Evolutionary conservation across 2,329 filamentous ascomycete genomes (phyloP), one percentile per base, ranked within the genome.

Genomic region (Leptographium radiaticola): DNA sequence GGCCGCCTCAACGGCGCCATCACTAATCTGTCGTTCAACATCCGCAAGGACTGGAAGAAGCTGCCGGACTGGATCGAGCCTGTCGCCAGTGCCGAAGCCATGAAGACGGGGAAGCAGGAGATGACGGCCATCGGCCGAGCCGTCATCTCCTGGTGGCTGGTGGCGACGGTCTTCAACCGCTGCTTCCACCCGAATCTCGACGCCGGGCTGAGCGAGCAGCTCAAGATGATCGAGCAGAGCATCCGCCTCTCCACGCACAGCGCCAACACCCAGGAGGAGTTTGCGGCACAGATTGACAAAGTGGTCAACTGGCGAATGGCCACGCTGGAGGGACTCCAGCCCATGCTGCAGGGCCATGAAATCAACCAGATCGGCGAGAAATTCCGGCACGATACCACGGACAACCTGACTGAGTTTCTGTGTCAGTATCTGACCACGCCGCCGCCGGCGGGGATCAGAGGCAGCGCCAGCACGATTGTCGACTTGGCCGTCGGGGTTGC

Each of bases 51-150:
- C 64, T 98, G 93, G 93, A 81, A 81, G 58, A 74, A 75, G 38
- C 76, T 97, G 53, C 93, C 93, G 0, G 66, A 75, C 7, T 97
- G 89, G 89, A 74, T 98, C 46, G 78, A 82, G 53, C 77, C 76
- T 30, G 87, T 83, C 53, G 87, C 95, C 59, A 96, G 91, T 66
- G 76, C 85, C 52, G 90, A 95, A 62, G 91, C 89, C 1, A 76
- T 94, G 53, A 80, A 84, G 62, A 89, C 85, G 11, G 93, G 90
- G 57, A 95, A 90, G 65, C 90, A 96, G 67, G 93, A 98, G 68
- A 98, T 98, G 93, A 97, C 89, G 8, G 90, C 90, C 6, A 86
- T 95, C 30, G 93, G 93, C 16, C 82, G 91, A 53, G 89, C 91
- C 13, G 82, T 90, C 59, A 89, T 98, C 61, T 87, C 87, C 33